A percentile compares a stretch with the other conserved stretches of the same genome.
phyloP scores from a whole-genome alignment of 768 basidiomycete species.

The Pleurotus platypus region DNA sequence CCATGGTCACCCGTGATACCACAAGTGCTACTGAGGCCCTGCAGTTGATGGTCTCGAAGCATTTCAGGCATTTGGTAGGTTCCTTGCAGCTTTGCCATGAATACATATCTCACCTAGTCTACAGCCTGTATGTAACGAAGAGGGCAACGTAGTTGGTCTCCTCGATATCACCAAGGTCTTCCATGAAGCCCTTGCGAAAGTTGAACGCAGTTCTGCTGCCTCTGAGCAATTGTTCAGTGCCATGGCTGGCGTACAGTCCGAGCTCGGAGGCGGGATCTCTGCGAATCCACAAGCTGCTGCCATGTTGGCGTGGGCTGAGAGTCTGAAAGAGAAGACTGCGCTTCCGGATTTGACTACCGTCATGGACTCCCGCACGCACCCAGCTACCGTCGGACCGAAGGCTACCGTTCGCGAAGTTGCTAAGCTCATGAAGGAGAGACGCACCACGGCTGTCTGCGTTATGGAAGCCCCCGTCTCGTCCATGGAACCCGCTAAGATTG shows the following conservation, averaged over 20 bases:
- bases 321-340: slow-evolving; percentile 92
- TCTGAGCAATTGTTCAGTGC: slow-evolving; percentile 96
- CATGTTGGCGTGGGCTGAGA: slow-evolving; percentile 97
- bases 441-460: slow-evolving; percentile 96
- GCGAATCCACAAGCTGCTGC: slow-evolving; percentile 95
- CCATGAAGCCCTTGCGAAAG: slow-evolving; percentile 97
- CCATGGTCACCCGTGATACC: slow-evolving; percentile 98
- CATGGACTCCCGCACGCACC: slow-evolving; percentile 91
- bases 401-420: slow-evolving; percentile 93
- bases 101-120: slow-evolving; percentile 5
- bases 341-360: slow-evolving; percentile 93
- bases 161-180: slow-evolving; percentile 99
- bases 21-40: slow-evolving; percentile 97
- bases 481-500: slow-evolving; percentile 65
- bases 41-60: slow-evolving; percentile 94
- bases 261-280: slow-evolving; percentile 75
- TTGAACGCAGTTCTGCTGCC: slow-evolving; percentile 94
- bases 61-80: slow-evolving; percentile 92
- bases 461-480: slow-evolving; percentile 65
- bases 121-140: slow-evolving; percentile 99
- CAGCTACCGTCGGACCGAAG: slow-evolving; percentile 90
- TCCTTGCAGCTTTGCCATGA: not conserved
- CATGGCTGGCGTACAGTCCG: slow-evolving; percentile 96
- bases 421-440: slow-evolving; percentile 91
- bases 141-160: slow-evolving; percentile 97